Evolutionary conservation across 768 basidiomycete genomes (phyloP).

Genomic region (Gyrodon lividus): DNA sequence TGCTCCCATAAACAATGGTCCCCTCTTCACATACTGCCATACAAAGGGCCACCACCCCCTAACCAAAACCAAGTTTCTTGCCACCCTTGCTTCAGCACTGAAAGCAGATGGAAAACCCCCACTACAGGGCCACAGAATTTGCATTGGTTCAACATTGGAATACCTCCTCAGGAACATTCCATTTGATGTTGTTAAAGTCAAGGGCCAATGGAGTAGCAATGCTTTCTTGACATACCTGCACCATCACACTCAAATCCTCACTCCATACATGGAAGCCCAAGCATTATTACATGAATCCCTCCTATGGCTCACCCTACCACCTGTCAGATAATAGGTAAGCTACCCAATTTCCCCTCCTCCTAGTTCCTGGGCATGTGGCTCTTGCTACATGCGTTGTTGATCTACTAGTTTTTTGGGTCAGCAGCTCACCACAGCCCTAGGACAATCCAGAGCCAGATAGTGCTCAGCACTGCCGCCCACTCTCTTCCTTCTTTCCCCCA

Average conservation of each 20-base stretch:
- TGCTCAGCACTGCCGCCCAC: too few relatives aligned
- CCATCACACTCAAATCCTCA: conserved; percentile 28
- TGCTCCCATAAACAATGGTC: too few relatives aligned
- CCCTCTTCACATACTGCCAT: conserved; percentile 31
- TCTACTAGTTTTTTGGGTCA: too few relatives aligned
- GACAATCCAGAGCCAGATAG: too few relatives aligned
- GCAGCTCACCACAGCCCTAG: too few relatives aligned
- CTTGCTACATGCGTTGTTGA: too few relatives aligned
- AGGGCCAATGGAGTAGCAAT: conserved; percentile 37
- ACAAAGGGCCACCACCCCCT: conserved; percentile 19
- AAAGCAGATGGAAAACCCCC: conserved; percentile 5
- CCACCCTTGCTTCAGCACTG: conserved; percentile 10
- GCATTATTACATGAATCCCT: conserved; percentile 9
- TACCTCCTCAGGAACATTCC: conserved; percentile 39
- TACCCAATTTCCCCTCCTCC: too few relatives aligned
- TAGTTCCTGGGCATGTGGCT: too few relatives aligned
- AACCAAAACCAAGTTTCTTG: conserved; percentile 26
- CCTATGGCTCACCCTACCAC: conserved; percentile 12
- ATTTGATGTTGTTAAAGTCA: too few relatives aligned
- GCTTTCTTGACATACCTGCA: conserved; percentile 31
- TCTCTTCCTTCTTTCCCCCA: too few relatives aligned
- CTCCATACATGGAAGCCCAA: conserved; percentile 28
- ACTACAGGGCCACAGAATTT: conserved; percentile 25
- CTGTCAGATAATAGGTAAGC: too few relatives aligned
- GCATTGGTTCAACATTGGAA: conserved; percentile 34